Evolutionary conservation across 129 eudicot genomes (phyloP).

Genomic region (Rutidosis leptorrhynchoides): DNA sequence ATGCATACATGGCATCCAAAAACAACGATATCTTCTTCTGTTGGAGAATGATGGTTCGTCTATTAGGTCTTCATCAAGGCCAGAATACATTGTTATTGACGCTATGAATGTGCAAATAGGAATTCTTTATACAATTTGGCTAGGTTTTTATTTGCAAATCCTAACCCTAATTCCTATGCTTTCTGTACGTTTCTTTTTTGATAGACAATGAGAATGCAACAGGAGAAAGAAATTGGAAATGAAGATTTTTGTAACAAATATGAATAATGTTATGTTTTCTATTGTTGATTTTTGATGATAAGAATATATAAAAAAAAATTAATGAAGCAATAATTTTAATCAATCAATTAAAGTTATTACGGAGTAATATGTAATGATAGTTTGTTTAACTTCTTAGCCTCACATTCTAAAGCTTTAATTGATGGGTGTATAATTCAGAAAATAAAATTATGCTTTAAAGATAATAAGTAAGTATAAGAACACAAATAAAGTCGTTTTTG

Average conservation of each 20-base stretch:
- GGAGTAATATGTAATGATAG: no score
- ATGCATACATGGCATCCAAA: constrained; percentile 38
- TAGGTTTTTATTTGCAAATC: constrained; percentile 14
- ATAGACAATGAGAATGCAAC: neutral
- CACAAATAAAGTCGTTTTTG: no score
- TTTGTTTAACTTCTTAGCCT: neutral
- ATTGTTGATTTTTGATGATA: neutral
- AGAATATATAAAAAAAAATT: neutral
- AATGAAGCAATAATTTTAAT: no score
- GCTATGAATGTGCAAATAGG: constrained; percentile 11
- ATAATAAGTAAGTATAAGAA: no score
- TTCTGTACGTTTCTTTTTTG: neutral
- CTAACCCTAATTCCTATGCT: constrained; percentile 20
- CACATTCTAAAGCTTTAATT: neutral
- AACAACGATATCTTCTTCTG: constrained; percentile 32
- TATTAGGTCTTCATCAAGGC: constrained; percentile 29
- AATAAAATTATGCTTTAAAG: no score
- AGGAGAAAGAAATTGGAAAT: constrained; percentile 4
- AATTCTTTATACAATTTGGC: neutral
- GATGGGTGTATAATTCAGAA: no score
- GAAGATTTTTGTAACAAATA: constrained; percentile 10
- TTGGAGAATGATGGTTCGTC: constrained; percentile 29
- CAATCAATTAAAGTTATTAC: neutral
- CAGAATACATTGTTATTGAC: constrained; percentile 12
- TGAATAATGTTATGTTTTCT: neutral